Percentiles rank a stretch among this genome's conserved stretches.
These are phyloP conservation scores for Euryodendron excelsum DNA, from an alignment of 148 eudicot species.

Conservation along the genomic window DNA sequence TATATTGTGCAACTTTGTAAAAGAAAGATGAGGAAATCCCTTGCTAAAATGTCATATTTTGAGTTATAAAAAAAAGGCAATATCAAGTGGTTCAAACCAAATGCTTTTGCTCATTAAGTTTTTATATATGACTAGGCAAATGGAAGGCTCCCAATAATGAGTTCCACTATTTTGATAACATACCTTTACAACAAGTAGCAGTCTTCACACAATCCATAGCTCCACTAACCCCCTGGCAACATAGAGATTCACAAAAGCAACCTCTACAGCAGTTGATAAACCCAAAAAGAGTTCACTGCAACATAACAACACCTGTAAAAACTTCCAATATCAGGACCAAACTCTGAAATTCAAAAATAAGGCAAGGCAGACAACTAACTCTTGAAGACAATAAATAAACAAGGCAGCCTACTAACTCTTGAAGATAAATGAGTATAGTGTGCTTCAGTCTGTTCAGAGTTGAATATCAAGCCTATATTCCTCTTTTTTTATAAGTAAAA, in stretches of 20 bases:
- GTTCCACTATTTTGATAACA: slow-evolving; percentile 2
- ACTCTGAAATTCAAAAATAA: too few species aligned
- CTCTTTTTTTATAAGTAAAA: neutral
- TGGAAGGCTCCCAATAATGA: neutral
- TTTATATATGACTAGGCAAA: neutral
- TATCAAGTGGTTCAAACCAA: neutral
- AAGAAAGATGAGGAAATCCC: too few species aligned
- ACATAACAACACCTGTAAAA: slow-evolving; percentile 12
- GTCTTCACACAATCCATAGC: slow-evolving; percentile 54
- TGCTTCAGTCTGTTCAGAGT: neutral
- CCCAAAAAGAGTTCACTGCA: slow-evolving; percentile 12
- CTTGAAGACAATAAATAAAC: neutral
- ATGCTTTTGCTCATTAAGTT: neutral
- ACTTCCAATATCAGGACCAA: neutral
- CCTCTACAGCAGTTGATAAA: slow-evolving; percentile 16
- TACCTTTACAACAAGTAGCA: slow-evolving; percentile 50
- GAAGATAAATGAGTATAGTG: neutral
- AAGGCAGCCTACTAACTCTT: neutral
- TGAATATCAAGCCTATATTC: neutral
- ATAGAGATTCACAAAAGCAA: slow-evolving; percentile 39
- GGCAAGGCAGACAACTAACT: neutral
- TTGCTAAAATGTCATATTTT: too few species aligned
- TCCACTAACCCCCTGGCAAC: slow-evolving; percentile 40
- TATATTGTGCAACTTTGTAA: too few species aligned
- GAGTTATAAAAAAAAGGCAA: too few species aligned